Percentiles rank a stretch among this genome's conserved stretches.
These are phyloP conservation scores for Earliella scabrosa DNA, from an alignment of 1,284 basidiomycete species.

Conservation along the genomic window DNA sequence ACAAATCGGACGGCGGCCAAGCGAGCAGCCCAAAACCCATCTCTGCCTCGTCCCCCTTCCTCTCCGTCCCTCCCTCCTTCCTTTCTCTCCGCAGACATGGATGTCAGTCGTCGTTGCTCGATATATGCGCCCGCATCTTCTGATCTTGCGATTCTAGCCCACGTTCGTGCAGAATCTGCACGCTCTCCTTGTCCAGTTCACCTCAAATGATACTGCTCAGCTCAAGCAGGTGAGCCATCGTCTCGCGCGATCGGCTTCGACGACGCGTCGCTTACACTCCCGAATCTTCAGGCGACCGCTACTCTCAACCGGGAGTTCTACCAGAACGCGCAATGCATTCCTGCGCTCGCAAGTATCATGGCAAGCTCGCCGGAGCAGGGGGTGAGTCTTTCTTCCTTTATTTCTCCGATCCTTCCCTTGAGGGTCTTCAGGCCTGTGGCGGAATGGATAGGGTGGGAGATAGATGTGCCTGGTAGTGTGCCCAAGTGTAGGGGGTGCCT, in stretches of 20 bases:
- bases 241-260: constrained; percentile 2
- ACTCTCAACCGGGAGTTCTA: constrained; percentile 91
- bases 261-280: neutral
- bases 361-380: constrained; percentile 81
- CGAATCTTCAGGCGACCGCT: constrained; percentile 77
- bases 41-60: constrained; percentile 15
- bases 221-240: constrained; percentile 79
- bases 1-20: constrained; percentile 11
- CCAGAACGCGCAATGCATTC: constrained; percentile 89
- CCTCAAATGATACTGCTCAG: constrained; percentile 83
- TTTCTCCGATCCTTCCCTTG: neutral
- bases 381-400: constrained; percentile 45
- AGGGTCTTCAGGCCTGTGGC: neutral
- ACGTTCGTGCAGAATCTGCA: constrained; percentile 80
- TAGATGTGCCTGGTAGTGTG: no score
- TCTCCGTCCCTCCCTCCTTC: constrained; percentile 11
- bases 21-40: constrained; percentile 6
- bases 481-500: no score
- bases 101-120: constrained; percentile 25
- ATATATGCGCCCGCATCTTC: neutral
- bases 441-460: neutral
- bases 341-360: constrained; percentile 89
- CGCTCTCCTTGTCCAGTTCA: constrained; percentile 83
- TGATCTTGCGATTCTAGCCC: constrained; percentile 45
- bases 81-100: constrained; percentile 28